phyloP scores from a whole-genome alignment of 495 filamentous ascomycete genomes.

The Penicillium chermesinum region DNA sequence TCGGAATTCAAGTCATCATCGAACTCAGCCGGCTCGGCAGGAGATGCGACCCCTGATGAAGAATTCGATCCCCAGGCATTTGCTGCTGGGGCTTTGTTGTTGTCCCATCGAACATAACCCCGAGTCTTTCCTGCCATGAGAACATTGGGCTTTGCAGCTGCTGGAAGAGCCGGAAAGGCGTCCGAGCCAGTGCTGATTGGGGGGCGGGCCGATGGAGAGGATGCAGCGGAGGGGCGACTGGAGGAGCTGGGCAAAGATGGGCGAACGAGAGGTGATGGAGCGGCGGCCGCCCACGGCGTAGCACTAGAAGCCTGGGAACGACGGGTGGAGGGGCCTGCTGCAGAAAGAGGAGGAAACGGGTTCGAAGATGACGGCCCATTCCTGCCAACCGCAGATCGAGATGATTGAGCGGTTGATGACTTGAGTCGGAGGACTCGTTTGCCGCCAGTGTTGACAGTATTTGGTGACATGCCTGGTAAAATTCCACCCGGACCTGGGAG shows the following conservation, averaged over 20 bases:
- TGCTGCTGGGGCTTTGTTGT: slow-evolving; percentile 32
- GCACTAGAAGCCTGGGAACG: slow-evolving; percentile 28
- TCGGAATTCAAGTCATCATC: slow-evolving; percentile 33
- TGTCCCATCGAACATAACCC: slow-evolving; percentile 65
- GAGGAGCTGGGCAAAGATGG: slow-evolving; percentile 28
- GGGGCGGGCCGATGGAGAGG: slow-evolving; percentile 14
- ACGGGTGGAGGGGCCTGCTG: slow-evolving; percentile 33
- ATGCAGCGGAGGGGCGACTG: slow-evolving; percentile 13
- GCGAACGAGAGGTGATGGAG: slow-evolving; percentile 26
- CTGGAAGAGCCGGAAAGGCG: slow-evolving; percentile 77
- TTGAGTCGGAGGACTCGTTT: slow-evolving; percentile 67
- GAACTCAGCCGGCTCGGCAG: slow-evolving; percentile 23
- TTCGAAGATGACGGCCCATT: slow-evolving; percentile 34
- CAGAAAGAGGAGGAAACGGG: slow-evolving; percentile 45
- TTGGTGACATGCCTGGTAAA: slow-evolving; percentile 42
- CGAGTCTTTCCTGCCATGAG: slow-evolving; percentile 75
- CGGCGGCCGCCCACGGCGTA: slow-evolving; percentile 46
- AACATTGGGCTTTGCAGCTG: slow-evolving; percentile 70
- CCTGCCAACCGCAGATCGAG: slow-evolving; percentile 53
- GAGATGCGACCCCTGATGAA: slow-evolving; percentile 21
- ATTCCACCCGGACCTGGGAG: slow-evolving; percentile 68
- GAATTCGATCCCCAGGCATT: slow-evolving; percentile 45
- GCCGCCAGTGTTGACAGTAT: slow-evolving; percentile 36
- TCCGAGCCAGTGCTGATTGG: slow-evolving; percentile 13
- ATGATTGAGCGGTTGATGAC: slow-evolving; percentile 70